Evolutionary conservation across 768 basidiomycete genomes (phyloP), one percentile per base, ranked within the genome.

Genomic region (Clavulina sp.): DNA sequence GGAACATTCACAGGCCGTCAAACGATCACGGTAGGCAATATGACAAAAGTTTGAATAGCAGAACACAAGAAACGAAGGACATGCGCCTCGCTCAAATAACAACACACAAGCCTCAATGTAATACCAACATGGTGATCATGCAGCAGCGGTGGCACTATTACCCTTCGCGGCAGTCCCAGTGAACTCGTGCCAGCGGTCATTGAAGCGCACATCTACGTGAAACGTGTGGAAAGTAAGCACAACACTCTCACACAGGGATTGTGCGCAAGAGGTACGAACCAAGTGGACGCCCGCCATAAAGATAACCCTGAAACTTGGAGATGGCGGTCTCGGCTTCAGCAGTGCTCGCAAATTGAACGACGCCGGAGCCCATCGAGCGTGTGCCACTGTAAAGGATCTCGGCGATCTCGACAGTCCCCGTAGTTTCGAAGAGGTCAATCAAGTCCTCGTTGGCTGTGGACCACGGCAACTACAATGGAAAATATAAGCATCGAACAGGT

Each of bases 371-470:
- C 65, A 95, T 95, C 47, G 85, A 88, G 51, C 93, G 78, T 0
- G 83, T 80, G 16, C 86, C 84, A 59, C 96, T 92, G 59, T 84
- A 91, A 44, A 99, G 66, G 57, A 96, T 93, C 66, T 99, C 93
- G 2, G 93, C 93, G 31, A 88, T 70, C 61, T 91, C 84, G 32
- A 99, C 93, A 58, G 83, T 82, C 6, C 92, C 93, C 0, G 92
- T 95, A 31, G 93, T 99, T 70, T 96, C 92, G 60, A 99, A 99
- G 19, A 99, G 67, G 67, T 99, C 93, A 21, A 99, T 92, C 41
- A 99, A 69, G 63, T 99, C 93, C 63, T 99, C 93, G 63, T 99
- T 96, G 4, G 93, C 91, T 41, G 93, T 99, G 6, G 93, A 96
- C 92, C 92, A 99, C 1, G 93, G 93, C 18, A 99, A 68, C 93